phyloP scores from a whole-genome alignment of 169 alveolate species.

The Blepharisma undulans region DNA sequence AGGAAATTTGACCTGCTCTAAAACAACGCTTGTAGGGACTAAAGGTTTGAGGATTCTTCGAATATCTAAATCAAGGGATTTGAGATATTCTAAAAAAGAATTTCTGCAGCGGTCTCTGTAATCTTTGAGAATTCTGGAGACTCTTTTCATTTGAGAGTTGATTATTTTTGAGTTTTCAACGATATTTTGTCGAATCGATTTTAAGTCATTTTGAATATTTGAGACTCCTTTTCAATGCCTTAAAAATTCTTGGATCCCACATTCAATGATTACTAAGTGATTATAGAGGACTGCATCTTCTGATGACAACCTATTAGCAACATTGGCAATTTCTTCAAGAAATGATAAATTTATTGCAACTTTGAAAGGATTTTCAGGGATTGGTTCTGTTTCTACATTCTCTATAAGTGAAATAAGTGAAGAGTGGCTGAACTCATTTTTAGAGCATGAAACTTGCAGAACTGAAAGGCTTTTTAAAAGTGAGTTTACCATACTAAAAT shows the following conservation, averaged over 20 bases:
- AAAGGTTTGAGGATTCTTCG: conserved; percentile 37
- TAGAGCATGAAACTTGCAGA: background rate
- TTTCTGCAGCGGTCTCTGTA: conserved; percentile 22
- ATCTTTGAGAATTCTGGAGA: conserved; percentile 1
- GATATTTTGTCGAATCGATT: background rate
- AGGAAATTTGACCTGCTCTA: conserved; percentile 26
- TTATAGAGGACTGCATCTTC: background rate
- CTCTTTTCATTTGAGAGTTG: background rate
- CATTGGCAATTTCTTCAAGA: conserved; percentile 32
- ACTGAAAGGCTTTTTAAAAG: background rate
- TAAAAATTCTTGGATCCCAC: background rate
- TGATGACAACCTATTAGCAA: background rate
- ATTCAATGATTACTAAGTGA: background rate
- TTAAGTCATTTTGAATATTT: background rate
- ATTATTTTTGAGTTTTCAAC: background rate
- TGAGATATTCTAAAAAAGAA: conserved; percentile 3
- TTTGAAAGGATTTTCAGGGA: background rate
- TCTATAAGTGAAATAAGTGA: background rate
- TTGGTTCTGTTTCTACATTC: background rate
- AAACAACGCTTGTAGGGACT: conserved; percentile 21
- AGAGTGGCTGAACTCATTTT: background rate
- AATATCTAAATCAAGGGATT: conserved; percentile 21
- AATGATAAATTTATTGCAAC: background rate
- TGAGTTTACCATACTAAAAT: background rate
- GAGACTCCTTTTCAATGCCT: no score